Percentiles rank a stretch among this genome's conserved stretches.
These are phyloP conservation scores for Xerocomellus intermedius DNA, from an alignment of 768 basidiomycete genomes.

Conservation along the genomic window DNA sequence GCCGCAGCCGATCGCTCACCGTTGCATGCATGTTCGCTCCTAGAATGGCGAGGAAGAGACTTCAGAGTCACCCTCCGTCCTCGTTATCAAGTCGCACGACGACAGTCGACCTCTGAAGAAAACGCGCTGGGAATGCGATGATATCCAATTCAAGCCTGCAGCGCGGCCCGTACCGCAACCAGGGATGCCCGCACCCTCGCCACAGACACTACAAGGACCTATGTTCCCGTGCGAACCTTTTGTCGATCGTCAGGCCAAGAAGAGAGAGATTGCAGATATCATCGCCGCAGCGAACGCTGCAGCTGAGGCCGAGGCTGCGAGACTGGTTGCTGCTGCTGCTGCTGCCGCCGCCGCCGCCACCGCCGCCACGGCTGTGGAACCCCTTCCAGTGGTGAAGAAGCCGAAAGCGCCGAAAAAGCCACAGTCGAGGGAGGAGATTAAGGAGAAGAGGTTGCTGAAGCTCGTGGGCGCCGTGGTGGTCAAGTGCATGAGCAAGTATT, in stretches of 20 bases:
- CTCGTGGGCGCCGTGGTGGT: slow-evolving; percentile 90
- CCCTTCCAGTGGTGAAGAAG: slow-evolving; percentile 18
- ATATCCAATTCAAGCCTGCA: slow-evolving; percentile 20
- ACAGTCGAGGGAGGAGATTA: slow-evolving; percentile 51
- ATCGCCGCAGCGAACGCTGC: slow-evolving; percentile 42
- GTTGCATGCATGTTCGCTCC: background rate
- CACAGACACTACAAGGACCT: background rate
- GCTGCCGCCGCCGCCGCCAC: too few species aligned
- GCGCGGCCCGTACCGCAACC: background rate
- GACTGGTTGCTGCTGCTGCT: slow-evolving; percentile 21
- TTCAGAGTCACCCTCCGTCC: slow-evolving; percentile 13
- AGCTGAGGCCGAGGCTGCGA: slow-evolving; percentile 33
- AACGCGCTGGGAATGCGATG: slow-evolving; percentile 29
- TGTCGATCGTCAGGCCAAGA: slow-evolving; percentile 4
- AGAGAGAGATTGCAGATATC: slow-evolving; percentile 37
- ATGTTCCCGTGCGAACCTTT: background rate
- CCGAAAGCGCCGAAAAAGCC: slow-evolving; percentile 37
- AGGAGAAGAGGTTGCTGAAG: slow-evolving; percentile 81
- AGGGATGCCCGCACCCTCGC: background rate
- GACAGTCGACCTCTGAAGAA: slow-evolving; percentile 33
- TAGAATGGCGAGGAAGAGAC: slow-evolving; percentile 35
- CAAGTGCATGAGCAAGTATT: slow-evolving; percentile 88
- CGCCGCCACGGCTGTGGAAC: slow-evolving; percentile 5
- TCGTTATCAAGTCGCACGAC: slow-evolving; percentile 25
- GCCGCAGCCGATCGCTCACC: background rate